Base-by-base conservation (phyloP, 2,329 filamentous ascomycete species). In the Penicillium sp. region DNA sequence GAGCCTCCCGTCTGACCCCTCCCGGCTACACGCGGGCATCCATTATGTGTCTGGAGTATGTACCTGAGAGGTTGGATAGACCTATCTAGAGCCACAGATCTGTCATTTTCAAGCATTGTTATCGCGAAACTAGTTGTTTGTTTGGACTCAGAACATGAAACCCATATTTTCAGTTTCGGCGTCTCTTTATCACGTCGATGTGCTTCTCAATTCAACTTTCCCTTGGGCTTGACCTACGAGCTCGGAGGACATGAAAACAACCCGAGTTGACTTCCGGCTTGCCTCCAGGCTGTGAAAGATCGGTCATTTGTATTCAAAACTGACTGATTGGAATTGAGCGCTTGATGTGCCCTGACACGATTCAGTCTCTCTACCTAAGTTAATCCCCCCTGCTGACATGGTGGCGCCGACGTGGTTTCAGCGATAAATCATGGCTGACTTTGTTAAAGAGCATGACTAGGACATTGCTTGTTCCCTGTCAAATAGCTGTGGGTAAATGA, bases 21-120 rank as follows among this genome's bases (percentile, higher is more conserved):
- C 50, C 11, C 62, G 62, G 62, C 49, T 63, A 63, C 22, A 58
- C 59, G 41, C 59, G 60, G 59, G 54, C 31, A 25, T 17, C n/a
- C 31, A 10, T 31, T 31, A 10, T 31, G 6, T 11, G 7, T 31
- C 31, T 11, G 7, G 8, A 22, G 22, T 22, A 4, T 11, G 31
- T 8, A 8, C 8, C 31, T 31, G 31, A 6, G 25, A 28, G 25
- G 6, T 6, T 28, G 5, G 31, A 31, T 8, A 31, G 31, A 28
- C 31, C 31, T 31, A 31, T 10, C 7, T 31, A 31, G 3, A 20
- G 17, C 35, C 15, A 12, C 14, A 51, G 12, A 39, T 31, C 31
- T 39, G 35, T 52, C 34, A 28, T 28, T 5, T 5, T 28, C 34
- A 12, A 52, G 35, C 20, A 28, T 14, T 22, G 17, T 20, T 10